A percentile compares a stretch with the other conserved stretches of the same genome.
phyloP scores from a whole-genome alignment of 73 alveolate species.

The Diophrys sp. region DNA sequence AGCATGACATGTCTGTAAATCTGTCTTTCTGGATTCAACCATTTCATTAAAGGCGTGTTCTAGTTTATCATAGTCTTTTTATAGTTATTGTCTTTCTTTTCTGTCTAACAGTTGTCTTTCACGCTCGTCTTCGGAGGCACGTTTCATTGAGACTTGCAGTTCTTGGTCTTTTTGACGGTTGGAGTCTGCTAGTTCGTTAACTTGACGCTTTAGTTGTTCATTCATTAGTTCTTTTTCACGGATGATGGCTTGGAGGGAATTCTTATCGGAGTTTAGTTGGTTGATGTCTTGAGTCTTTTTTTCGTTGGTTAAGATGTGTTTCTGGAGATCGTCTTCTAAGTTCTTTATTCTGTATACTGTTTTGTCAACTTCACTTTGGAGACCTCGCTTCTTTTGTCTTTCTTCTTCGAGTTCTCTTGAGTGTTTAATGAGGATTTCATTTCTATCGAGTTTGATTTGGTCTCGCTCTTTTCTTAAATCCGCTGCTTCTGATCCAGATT shows the following conservation, averaged over 20 bases:
- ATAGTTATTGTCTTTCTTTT: conserved; percentile 31
- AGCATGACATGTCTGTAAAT: neutral
- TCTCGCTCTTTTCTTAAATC: conserved; percentile 62
- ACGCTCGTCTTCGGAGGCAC: conserved; percentile 29
- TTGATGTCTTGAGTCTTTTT: conserved; percentile 36
- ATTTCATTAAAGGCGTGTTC: conserved; percentile 27
- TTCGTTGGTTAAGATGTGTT: conserved; percentile 22
- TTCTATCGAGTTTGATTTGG: conserved; percentile 41
- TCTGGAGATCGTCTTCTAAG: conserved; percentile 41
- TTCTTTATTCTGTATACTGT: conserved; percentile 24
- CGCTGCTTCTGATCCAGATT: conserved; percentile 26
- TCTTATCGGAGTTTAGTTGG: neutral
- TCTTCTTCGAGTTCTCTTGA: conserved; percentile 58
- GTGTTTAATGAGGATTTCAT: conserved; percentile 30
- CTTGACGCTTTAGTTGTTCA: conserved; percentile 35
- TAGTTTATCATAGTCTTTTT: conserved; percentile 35
- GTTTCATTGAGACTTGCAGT: conserved; percentile 16
- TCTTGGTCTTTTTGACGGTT: conserved; percentile 29
- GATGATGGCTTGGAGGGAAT: neutral
- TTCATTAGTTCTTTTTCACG: conserved; percentile 36
- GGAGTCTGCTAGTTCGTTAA: conserved; percentile 41
- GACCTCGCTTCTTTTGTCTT: conserved; percentile 28
- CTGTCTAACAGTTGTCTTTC: conserved; percentile 39
- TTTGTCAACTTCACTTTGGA: conserved; percentile 36
- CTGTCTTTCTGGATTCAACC: conserved; percentile 32